phyloP scores from a whole-genome alignment of 2,329 filamentous ascomycete species.

The Neopestalotiopsis clavispora region DNA sequence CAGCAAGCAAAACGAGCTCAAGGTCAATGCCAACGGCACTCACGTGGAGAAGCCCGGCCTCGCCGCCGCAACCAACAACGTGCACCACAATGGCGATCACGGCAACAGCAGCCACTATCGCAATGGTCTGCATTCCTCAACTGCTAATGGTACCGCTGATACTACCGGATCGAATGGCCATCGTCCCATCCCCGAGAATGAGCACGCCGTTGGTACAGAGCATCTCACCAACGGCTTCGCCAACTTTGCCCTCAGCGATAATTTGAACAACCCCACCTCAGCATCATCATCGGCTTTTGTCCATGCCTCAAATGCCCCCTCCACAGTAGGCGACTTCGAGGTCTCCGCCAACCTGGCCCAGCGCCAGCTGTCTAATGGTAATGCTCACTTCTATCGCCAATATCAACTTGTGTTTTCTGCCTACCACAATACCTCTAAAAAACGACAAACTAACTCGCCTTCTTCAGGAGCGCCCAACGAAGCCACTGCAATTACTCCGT shows the following conservation, averaged over 20 bases:
- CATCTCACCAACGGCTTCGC: constrained; percentile 12
- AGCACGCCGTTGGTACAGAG: background rate
- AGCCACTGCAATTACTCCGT: background rate
- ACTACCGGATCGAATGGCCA: background rate
- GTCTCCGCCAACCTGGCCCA: background rate
- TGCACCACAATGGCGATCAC: background rate
- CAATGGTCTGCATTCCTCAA: constrained; percentile 16
- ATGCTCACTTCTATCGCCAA: background rate
- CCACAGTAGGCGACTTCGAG: constrained; percentile 12
- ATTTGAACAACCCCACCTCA: constrained; percentile 3
- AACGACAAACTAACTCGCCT: background rate
- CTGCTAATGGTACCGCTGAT: background rate
- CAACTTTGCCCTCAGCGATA: constrained; percentile 19
- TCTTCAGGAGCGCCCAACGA: background rate
- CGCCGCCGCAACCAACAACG: constrained; percentile 15
- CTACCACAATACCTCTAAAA: background rate
- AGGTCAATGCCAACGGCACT: constrained; percentile 29
- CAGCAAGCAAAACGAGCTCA: constrained; percentile 20
- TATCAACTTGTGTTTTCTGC: background rate
- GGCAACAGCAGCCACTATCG: constrained; percentile 15
- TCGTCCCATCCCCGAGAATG: background rate
- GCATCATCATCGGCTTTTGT: background rate
- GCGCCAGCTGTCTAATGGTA: background rate
- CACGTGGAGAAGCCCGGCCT: constrained; percentile 31
- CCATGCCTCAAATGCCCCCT: constrained; percentile 9